Percentiles rank a stretch among this genome's conserved stretches.
Evolutionary conservation across 1,139 yeast genomes (phyloP).

Genomic region (Pichia sp.): DNA sequence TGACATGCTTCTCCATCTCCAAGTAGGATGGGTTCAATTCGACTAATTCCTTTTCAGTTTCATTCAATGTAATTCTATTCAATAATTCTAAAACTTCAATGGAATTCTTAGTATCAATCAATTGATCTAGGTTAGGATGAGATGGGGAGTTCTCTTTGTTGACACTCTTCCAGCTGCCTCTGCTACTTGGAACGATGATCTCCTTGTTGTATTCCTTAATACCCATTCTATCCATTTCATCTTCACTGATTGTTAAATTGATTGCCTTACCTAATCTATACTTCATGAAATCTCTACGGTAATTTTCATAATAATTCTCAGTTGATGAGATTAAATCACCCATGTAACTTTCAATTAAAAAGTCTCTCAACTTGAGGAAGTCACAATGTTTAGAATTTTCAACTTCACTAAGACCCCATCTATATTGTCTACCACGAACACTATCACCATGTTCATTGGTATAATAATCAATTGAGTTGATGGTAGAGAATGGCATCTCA

Average conservation of each 20-base stretch:
- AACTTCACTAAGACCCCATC: conserved; percentile 75
- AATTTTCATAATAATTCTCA: conserved; percentile 54
- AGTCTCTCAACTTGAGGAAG: conserved; percentile 49
- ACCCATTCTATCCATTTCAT: conserved; percentile 23
- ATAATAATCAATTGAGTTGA: conserved; percentile 46
- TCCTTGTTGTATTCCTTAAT: conserved; percentile 23
- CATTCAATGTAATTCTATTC: conserved; percentile 38
- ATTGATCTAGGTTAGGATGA: conserved; percentile 32
- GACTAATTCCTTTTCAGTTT: conserved; percentile 39
- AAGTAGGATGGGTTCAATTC: conserved; percentile 50
- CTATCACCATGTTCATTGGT: conserved; percentile 36
- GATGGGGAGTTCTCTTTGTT: conserved; percentile 25
- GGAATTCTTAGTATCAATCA: conserved; percentile 25
- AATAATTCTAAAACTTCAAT: conserved; percentile 38
- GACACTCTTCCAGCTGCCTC: conserved; percentile 29
- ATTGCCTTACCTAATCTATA: conserved; percentile 39
- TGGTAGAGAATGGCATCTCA: conserved; percentile 58
- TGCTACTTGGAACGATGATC: conserved; percentile 27
- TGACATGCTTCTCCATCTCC: conserved; percentile 44
- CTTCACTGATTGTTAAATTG: conserved; percentile 21
- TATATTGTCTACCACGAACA: conserved; percentile 64
- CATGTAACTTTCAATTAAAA: conserved; percentile 53
- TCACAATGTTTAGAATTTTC: conserved; percentile 70
- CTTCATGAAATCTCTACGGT: conserved; percentile 44
- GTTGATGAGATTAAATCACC: conserved; percentile 59